phyloP scores from a whole-genome alignment of 495 filamentous ascomycete genomes.

The Xylona heveae region DNA sequence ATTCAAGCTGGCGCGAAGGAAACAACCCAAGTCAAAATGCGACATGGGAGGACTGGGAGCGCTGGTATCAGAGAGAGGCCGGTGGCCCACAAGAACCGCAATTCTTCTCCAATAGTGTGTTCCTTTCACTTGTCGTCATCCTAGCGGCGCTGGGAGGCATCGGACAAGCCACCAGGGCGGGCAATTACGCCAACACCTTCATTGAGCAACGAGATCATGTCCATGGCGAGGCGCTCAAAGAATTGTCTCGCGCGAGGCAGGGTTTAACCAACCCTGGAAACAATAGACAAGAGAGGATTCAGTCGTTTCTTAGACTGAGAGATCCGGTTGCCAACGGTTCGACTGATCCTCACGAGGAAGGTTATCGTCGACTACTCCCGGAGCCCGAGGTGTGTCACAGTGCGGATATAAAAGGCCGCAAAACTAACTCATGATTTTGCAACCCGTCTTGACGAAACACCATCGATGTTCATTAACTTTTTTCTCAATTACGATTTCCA shows the following conservation, averaged over 20 bases:
- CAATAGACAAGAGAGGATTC: conserved; percentile 39
- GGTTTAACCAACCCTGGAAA: conserved; percentile 23
- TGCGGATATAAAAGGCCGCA: conserved; percentile 5
- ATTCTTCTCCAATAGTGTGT: conserved; percentile 54
- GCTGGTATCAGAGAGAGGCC: conserved; percentile 42
- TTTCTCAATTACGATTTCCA: no score
- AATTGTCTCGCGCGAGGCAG: conserved; percentile 33
- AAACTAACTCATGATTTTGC: no score
- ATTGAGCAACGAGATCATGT: conserved; percentile 39
- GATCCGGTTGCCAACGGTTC: conserved; percentile 19
- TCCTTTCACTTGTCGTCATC: conserved; percentile 42
- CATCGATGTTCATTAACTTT: no score
- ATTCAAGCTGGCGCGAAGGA: no score
- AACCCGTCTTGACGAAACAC: no score
- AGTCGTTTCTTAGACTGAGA: conserved; percentile 49
- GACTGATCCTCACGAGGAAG: conserved; percentile 9
- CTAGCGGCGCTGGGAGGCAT: conserved; percentile 44
- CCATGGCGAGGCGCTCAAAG: conserved; percentile 37
- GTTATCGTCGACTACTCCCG: conserved; percentile 11
- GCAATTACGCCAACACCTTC: conserved; percentile 28
- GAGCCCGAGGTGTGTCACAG: conserved; percentile 11
- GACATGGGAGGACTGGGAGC: conserved; percentile 98
- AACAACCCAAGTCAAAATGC: conserved; percentile 61
- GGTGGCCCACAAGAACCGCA: conserved; percentile 30
- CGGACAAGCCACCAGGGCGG: conserved; percentile 44